Evolutionary conservation across 495 filamentous ascomycete genomes (phyloP).

Genomic region (Daldinia decipiens): DNA sequence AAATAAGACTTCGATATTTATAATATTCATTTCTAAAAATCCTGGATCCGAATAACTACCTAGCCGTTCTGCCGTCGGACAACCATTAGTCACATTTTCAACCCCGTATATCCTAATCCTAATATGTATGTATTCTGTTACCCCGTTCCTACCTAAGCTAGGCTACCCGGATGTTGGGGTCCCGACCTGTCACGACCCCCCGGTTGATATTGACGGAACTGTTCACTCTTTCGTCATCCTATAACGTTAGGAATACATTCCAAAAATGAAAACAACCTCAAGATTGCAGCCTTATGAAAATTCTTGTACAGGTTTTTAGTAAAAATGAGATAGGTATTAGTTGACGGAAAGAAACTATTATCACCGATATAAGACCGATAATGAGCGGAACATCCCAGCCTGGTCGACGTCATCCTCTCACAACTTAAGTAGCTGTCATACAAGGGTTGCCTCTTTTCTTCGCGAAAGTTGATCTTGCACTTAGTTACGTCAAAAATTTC

Average conservation of each 20-base stretch:
- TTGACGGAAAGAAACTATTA: neutral
- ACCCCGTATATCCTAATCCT: neutral
- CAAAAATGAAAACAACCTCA: neutral
- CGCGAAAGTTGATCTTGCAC: slow-evolving; percentile 15
- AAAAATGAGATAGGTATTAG: neutral
- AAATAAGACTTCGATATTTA: neutral
- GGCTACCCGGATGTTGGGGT: slow-evolving; percentile 2
- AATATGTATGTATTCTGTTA: neutral
- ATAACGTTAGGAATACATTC: neutral
- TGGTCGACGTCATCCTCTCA: slow-evolving; percentile 38
- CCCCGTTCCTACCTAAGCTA: neutral
- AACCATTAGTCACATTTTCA: neutral
- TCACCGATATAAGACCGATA: slow-evolving; percentile 44
- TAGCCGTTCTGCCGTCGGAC: neutral
- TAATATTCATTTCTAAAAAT: neutral
- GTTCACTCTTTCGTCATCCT: slow-evolving; percentile 1
- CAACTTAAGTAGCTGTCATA: slow-evolving; percentile 2
- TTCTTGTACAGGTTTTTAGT: neutral
- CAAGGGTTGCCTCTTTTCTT: slow-evolving; percentile 24
- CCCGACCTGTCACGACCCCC: neutral
- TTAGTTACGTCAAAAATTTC: slow-evolving; percentile 42
- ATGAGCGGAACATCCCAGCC: slow-evolving; percentile 13
- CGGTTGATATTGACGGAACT: neutral
- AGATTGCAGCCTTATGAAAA: neutral
- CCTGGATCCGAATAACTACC: neutral